Evolutionary conservation across 306 rosid species (phyloP).

Genomic region (Vicia villosa): DNA sequence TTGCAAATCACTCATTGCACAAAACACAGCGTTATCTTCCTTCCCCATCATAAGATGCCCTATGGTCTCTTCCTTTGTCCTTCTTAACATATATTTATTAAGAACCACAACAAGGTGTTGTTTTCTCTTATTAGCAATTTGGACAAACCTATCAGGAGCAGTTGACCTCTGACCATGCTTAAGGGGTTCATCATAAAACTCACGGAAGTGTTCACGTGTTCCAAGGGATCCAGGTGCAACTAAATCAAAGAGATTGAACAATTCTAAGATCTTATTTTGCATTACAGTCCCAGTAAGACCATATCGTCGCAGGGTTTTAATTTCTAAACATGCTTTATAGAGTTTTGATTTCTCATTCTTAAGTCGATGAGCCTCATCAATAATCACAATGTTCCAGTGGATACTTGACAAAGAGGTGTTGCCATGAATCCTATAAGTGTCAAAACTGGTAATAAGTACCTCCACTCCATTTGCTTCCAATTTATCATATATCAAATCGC

Average conservation of each 20-base stretch:
- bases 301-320: conserved; percentile 75
- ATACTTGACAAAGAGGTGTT: conserved; percentile 58
- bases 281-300: conserved; percentile 93
- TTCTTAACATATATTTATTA: conserved; percentile 80
- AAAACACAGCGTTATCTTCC: conserved; percentile 89
- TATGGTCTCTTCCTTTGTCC: conserved; percentile 95
- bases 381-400: conserved; percentile 72
- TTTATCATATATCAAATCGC: conserved; percentile 71
- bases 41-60: conserved; percentile 99
- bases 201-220: conserved; percentile 91
- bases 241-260: conserved; percentile 93
- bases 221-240: conserved; percentile 93
- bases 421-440: conserved; percentile 82
- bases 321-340: conserved; percentile 70
- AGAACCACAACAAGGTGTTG: conserved; percentile 71
- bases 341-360: conserved; percentile 93
- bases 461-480: conserved; percentile 60
- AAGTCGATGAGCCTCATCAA: conserved; percentile 93
- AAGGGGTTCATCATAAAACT: conserved; percentile 87
- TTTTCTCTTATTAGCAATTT: conserved; percentile 77
- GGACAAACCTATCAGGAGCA: conserved; percentile 84
- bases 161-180: conserved; percentile 96
- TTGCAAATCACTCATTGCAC: conserved; percentile 93
- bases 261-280: conserved; percentile 95
- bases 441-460: conserved; percentile 91